Base-by-base conservation (phyloP, 1,284 basidiomycete species). In the Melampsora medusae region DNA sequence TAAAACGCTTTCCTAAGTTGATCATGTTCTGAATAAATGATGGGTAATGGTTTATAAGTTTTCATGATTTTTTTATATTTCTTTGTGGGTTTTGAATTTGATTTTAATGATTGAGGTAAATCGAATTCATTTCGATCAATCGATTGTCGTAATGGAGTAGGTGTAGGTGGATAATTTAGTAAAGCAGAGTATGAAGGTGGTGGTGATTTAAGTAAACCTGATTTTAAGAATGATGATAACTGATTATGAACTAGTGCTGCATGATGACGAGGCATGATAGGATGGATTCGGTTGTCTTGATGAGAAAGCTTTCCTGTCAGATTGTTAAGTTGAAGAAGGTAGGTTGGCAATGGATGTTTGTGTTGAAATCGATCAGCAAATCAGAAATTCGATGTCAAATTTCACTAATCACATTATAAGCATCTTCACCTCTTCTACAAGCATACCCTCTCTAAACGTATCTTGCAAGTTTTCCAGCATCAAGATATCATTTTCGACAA, bases 181-280 rank as follows among this genome's bases (percentile, higher is more conserved):
- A 76, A 49, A 16, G 73, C 73, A 25, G 53, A 60, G 19, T 68
- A 76, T 2, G 66, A 31, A 2, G 65, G 53, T 6, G 73, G 73
- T n/a, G 73, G 59, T 48, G 56, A 59, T 48, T 69, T 69, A 19
- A 76, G 31, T 9, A 68, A 60, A 14, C 73, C 73, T 14, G 66
- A 56, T 38, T 68, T 56, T 0, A 76, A 31, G 28, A 46, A 59
- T 14, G 73, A 67, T 56, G 73, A 76, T 22, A 76, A 42, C 19
- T 76, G 73, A n/a, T 68, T 61, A 42, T 68, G 73, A 4, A 76
- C 73, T 4, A 76, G 59, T 6, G 62, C 66, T 4, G 73, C 35
- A 38, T 76, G 73, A 33, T 76, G 73, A 12, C 73, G 65, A 31
- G 73, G 73, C 73, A 76, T 76, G n/a, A n/a, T n/a, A n/a, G n/a